Evolutionary conservation across 805 yeast species (phyloP), one percentile per base, ranked within the genome.

Genomic region (Suhomyces pyralidae): DNA sequence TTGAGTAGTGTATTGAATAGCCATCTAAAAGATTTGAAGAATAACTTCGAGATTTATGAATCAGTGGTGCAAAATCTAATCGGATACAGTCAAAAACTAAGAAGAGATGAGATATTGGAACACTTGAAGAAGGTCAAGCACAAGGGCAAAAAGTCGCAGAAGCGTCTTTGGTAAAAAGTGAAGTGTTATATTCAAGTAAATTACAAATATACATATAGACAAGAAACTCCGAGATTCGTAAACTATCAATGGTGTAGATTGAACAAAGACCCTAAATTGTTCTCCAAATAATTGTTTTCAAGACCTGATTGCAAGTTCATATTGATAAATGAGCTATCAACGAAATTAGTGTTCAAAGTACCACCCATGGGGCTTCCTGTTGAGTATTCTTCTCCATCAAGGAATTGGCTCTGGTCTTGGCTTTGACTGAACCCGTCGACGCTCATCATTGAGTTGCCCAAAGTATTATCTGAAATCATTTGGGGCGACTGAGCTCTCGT

Each of bases 51-150:
- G 32, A 82, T 92, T 14, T 91, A 86, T 64, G 96, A 93, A 60
- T 79, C 86, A 2, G 96, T 94, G 58, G 91, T 94, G 42, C 96
- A 90, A 63, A 91, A 90, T 61, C 72, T 92, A 59, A 88, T 92
- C 14, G 97, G 96, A 7, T 91, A 92, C 65, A 88, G 96, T 6
- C 97, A 94, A 67, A 82, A 89, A 60, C 61, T 87, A 48, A 80
- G 88, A 59, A 76, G 93, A 48, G 73, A 74, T 42, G 78, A 74
- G 55, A 61, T 75, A 24, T 55, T 71, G 46, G 74, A 62, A 50
- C 65, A 65, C 51, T 63, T 74, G 57, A 51, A 51, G 46, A 22
- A 40, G 42, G 51, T 45, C 8, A 52, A 52, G 40, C 46, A 42
- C 9, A 48, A 45, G 32, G 51, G 51, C 10, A 45, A 48, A 19